Evolutionary conservation across 306 rosid species (phyloP).

Genomic region (Citrullus mucosospermus): DNA sequence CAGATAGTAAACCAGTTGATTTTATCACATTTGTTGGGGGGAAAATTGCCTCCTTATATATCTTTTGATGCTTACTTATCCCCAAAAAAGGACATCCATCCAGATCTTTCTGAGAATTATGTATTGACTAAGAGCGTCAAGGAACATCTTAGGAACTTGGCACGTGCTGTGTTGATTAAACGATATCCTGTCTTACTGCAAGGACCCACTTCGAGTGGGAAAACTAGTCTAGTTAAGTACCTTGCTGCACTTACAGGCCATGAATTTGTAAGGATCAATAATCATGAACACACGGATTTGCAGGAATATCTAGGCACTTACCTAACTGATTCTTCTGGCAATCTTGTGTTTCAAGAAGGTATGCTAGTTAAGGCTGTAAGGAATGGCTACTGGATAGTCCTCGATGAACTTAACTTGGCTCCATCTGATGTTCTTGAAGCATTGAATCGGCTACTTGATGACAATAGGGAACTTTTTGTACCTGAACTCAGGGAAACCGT

Average conservation of each 20-base stretch:
- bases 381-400: constrained; percentile 84
- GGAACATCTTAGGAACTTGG: constrained; percentile 67
- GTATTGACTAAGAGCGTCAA: constrained; percentile 54
- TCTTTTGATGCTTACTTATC: constrained; percentile 38
- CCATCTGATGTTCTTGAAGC: constrained; percentile 98
- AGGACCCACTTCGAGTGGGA: constrained; percentile 97
- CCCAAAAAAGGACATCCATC: constrained; percentile 1
- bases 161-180: constrained; percentile 61
- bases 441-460: constrained; percentile 82
- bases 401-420: constrained; percentile 95
- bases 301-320: constrained; percentile 92
- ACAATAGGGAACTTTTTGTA: constrained; percentile 86
- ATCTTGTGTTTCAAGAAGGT: constrained; percentile 83
- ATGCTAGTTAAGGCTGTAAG: constrained; percentile 81
- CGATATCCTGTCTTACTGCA: constrained; percentile 87
- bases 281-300: constrained; percentile 96
- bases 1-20: constrained; percentile 50
- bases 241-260: constrained; percentile 76
- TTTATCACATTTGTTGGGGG: constrained; percentile 30
- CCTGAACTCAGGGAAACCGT: constrained; percentile 74
- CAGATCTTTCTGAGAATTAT: constrained; percentile 24
- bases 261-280: constrained; percentile 78
- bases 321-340: constrained; percentile 60
- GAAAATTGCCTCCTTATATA: constrained; percentile 32
- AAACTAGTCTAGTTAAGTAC: constrained; percentile 84